Evolutionary conservation across 306 rosid genomes (phyloP).

Genomic region (Quercus wislizeni): DNA sequence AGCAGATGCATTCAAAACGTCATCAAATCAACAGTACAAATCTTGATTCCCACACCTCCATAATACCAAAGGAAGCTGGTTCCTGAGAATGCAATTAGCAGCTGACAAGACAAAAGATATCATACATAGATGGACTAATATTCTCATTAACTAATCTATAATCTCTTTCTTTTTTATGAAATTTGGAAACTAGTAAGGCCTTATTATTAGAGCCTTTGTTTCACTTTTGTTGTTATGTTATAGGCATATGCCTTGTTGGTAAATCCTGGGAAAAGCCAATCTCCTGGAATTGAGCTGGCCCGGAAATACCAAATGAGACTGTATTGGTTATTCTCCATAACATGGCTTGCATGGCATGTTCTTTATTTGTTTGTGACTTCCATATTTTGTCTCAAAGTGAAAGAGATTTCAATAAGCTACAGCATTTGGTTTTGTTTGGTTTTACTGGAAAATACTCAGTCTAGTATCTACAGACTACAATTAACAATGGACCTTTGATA

Average conservation of each 20-base stretch:
- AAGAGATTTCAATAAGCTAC: background rate
- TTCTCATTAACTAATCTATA: background rate
- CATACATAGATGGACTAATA: background rate
- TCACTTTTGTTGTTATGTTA: no score
- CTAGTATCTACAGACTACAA: no score
- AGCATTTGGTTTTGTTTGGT: background rate
- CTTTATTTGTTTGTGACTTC: background rate
- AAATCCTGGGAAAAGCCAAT: background rate
- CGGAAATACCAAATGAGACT: no score
- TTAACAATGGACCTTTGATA: no score
- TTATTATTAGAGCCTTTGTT: no score
- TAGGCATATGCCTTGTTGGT: background rate
- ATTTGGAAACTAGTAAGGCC: background rate
- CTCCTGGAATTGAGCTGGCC: background rate
- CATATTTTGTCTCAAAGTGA: background rate
- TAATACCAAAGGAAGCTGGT: slow-evolving; percentile 18
- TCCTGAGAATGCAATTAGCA: background rate
- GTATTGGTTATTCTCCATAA: no score
- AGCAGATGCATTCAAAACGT: background rate
- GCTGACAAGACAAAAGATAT: background rate
- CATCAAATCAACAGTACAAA: slow-evolving; percentile 20
- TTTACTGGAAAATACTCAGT: no score
- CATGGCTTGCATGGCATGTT: background rate
- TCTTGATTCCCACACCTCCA: background rate
- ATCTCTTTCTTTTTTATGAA: background rate